A percentile compares a stretch with the other conserved stretches of the same genome.
These are phyloP conservation scores for Purshia tridentata DNA, from an alignment of 306 rosid species.

Conservation along the genomic window DNA sequence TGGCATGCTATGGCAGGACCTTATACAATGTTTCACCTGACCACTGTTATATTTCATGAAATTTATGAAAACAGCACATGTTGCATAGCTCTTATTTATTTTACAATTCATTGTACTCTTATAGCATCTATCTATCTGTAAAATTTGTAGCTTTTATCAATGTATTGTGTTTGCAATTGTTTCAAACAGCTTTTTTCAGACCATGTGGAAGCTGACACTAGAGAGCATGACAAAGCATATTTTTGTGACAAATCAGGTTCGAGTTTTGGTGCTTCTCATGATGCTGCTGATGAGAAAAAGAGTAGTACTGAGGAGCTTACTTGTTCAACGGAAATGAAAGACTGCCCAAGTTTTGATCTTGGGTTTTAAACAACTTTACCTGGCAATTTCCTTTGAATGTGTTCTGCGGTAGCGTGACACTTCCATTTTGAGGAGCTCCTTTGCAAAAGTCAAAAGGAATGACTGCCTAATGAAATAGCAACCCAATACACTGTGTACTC, in stretches of 20 bases:
- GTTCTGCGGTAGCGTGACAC: not conserved
- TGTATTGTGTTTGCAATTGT: slow-evolving; percentile 5
- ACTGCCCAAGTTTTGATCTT: slow-evolving; percentile 70
- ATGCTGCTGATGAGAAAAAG: slow-evolving; percentile 26
- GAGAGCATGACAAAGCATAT: slow-evolving; percentile 27
- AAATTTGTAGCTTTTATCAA: slow-evolving; percentile 5
- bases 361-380: slow-evolving; percentile 47
- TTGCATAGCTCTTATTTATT: not conserved
- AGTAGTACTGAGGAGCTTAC: slow-evolving; percentile 34
- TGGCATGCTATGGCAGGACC: not conserved
- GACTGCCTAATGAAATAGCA: too few species aligned
- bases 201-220: slow-evolving; percentile 34
- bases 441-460: too few species aligned
- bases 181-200: slow-evolving; percentile 36
- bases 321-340: slow-evolving; percentile 28
- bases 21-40: not conserved
- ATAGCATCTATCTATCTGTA: not conserved
- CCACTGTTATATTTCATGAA: not conserved
- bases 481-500: too few species aligned
- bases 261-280: slow-evolving; percentile 25
- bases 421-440: too few species aligned
- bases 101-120: slow-evolving; percentile 12
- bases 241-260: slow-evolving; percentile 25
- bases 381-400: not conserved
- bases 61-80: not conserved